Evolutionary conservation across 2,329 filamentous ascomycete species (phyloP), one percentile per base, ranked within the genome.

Genomic region (Ophiostoma novo-ulmi): DNA sequence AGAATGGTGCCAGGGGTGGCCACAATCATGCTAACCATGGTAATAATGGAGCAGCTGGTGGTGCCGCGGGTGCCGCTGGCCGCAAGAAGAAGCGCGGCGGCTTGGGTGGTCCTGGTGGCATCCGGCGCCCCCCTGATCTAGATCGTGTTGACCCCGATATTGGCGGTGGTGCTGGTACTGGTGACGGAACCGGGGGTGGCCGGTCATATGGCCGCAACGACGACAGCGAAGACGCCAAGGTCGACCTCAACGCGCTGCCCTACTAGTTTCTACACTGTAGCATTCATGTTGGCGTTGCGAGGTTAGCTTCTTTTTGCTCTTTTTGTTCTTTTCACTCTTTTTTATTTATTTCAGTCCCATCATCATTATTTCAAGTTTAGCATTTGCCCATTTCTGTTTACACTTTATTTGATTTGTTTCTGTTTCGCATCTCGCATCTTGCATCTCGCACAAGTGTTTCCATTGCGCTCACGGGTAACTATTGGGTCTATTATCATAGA

Each of bases 71-170:
- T 35, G 67, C 58, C 41, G 69, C 68, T 4, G 72, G 71, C 10
- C 74, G 72, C 17, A 75, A 73, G 36, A 74, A 75, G 71, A 75
- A 73, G 73, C 73, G 73, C 14, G 71, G 73, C 11, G 73, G 70
- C 1, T 5, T 36, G 1, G 72, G 71, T 20, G 71, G 71, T 11
- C 71, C 64, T 5, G 69, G 68, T 22, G 72, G 70, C 14, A 26
- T 11, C 3, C 64, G 73, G 3, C 70, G 73, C 5, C 74, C 73
- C 11, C 73, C 72, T 1, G 74, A 74, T 20, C 52, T 74, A 55
- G 74, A 74, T 70, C 74, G 74, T 22, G 74, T 74, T 13, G 74
- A 74, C 67, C 73, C 73, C 14, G 71, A 73, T 11, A 73, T 74
- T 58, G 72, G 73, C 55, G 72, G 71, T 26, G 73, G 73, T n/a